Base-by-base conservation (phyloP, 2,329 filamentous ascomycete species). In the Onygena corvina region DNA sequence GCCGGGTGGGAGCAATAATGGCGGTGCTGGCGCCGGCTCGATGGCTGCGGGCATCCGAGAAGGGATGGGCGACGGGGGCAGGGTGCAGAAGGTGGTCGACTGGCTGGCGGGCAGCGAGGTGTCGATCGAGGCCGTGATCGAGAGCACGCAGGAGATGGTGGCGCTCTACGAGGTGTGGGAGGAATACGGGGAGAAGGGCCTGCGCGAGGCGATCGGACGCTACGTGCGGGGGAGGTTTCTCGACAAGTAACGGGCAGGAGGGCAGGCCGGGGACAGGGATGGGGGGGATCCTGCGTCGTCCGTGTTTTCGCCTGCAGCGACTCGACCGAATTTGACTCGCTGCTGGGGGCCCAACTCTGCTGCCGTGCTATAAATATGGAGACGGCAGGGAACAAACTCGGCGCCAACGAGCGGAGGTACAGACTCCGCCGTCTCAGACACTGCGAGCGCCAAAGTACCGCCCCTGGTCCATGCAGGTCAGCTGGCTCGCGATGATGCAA, bases 141-240 rank as follows among this genome's bases (percentile, higher is more conserved):
- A 94, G 65, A 87, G 84, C 60, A 90, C 86, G 0, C 89, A 95
- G 67, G 89, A 94, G 68, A 76, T 94, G 54, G 86, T 95, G 48
- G 89, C 86, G 2, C 77, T 94, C 54, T 94, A 94, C 62, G 86
- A 93, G 60, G 67, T 79, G 1, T 83, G 80, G 79, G 80, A 83
- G 56, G 71, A 71, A 52, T 83, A 80, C 60, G 77, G 70, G 49
- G 80, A 83, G 59, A 79, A 81, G 63, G 69, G 70, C 11, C 80
- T 78, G 59, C 82, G 79, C 62, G 80, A 83, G 54, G 68, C 75
- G 54, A 74, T 84, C 58, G 71, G 71, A 6, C 73, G 77, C 55
- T 80, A 81, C 64, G 72, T 83, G 49, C 81, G 79, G 63, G 72
- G 71, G 46, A 73, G 76, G 60, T 74, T 71, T 34, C 59, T 80